phyloP scores from a whole-genome alignment of 768 basidiomycete species.

The Clathrus columnatus region DNA sequence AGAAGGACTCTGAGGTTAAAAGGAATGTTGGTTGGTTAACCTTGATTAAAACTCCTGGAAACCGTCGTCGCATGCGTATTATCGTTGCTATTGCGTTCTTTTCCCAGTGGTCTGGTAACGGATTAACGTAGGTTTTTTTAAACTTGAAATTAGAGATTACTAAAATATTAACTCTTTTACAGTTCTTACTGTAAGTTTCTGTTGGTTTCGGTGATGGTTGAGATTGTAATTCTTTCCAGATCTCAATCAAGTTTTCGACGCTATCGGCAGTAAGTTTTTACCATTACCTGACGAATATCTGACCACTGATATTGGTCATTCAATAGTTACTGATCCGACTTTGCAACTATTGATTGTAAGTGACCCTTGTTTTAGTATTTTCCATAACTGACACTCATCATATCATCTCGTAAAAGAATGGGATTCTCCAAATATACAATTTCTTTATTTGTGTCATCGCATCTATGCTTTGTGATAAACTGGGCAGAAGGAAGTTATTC shows the following conservation, averaged over 20 bases:
- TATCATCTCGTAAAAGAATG: constrained; percentile 51
- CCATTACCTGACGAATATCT: constrained; percentile 60
- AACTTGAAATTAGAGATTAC: constrained; percentile 19
- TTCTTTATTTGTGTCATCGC: constrained; percentile 43
- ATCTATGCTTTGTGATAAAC: constrained; percentile 38
- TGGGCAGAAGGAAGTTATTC: constrained; percentile 44
- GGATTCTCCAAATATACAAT: constrained; percentile 46
- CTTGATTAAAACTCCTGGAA: constrained; percentile 24
- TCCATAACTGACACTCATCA: no score
- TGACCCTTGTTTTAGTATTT: no score
- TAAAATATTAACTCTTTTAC: neutral
- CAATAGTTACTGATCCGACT: constrained; percentile 22
- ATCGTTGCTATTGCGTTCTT: constrained; percentile 37
- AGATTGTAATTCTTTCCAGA: constrained; percentile 15
- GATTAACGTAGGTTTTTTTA: constrained; percentile 44
- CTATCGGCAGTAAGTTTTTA: constrained; percentile 34
- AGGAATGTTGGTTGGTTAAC: constrained; percentile 14
- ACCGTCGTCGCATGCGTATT: constrained; percentile 23
- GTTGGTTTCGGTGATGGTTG: neutral
- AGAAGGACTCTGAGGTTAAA: neutral
- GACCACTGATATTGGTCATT: constrained; percentile 47
- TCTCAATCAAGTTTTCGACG: constrained; percentile 44
- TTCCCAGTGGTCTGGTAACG: constrained; percentile 60
- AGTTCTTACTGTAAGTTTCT: constrained; percentile 19
- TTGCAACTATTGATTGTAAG: constrained; percentile 53